Evolutionary conservation across 805 yeast species (phyloP).

Genomic region (Candida railenensis): DNA sequence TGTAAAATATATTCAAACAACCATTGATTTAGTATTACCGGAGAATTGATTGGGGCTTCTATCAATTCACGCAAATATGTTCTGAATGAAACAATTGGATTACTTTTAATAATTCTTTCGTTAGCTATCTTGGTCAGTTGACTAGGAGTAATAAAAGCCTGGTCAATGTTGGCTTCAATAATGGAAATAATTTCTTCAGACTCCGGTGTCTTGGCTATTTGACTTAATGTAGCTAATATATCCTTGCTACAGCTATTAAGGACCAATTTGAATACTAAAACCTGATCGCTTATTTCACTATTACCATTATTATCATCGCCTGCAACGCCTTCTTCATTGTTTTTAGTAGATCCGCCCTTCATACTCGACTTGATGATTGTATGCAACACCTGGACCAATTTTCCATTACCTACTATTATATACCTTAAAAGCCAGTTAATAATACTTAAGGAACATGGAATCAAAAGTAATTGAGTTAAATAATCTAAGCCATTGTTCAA

Average conservation of each 20-base stretch:
- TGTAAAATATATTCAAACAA: constrained; percentile 1
- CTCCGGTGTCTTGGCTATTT: constrained; percentile 8
- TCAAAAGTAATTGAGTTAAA: constrained; percentile 75
- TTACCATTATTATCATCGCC: neutral
- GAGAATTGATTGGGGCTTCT: neutral
- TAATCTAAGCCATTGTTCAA: constrained; percentile 82
- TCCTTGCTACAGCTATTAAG: constrained; percentile 21
- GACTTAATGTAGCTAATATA: constrained; percentile 14
- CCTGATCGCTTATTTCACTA: constrained; percentile 16
- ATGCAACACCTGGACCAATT: constrained; percentile 16
- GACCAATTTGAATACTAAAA: constrained; percentile 22
- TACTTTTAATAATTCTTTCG: neutral
- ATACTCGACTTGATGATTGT: constrained; percentile 25
- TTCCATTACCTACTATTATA: constrained; percentile 5
- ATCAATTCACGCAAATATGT: neutral
- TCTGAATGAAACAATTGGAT: neutral
- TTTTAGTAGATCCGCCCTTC: constrained; percentile 6
- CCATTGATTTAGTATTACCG: neutral
- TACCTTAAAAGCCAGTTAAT: constrained; percentile 29
- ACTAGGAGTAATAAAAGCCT: neutral
- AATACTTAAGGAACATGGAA: constrained; percentile 47
- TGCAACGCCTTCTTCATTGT: neutral
- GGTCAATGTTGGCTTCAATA: constrained; percentile 11
- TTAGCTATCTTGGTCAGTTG: neutral
- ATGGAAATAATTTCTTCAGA: constrained; percentile 12